Percentiles rank a stretch among this genome's conserved stretches.
Conservation (phyloP, 768 basidiomycete genomes). For the Amanita pallidorosea region DNA sequence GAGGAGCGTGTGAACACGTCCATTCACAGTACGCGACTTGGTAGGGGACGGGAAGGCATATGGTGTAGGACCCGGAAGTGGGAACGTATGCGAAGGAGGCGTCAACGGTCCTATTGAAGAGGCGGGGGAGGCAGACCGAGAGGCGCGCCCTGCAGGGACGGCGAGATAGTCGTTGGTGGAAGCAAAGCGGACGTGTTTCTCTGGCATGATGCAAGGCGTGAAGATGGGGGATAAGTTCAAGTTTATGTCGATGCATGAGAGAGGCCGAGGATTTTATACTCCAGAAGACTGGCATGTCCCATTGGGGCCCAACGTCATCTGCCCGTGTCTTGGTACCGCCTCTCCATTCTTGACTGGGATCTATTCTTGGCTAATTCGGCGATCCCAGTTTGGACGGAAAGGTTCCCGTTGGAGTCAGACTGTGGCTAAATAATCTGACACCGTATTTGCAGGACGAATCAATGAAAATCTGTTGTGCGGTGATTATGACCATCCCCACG, state of each 20-base stretch:
- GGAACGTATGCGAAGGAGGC: background rate
- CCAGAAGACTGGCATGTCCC: background rate
- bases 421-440: background rate
- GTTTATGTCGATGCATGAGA: background rate
- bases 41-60: background rate
- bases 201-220: background rate
- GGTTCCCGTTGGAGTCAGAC: background rate
- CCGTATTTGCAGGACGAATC: background rate
- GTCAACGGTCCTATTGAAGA: background rate
- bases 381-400: background rate
- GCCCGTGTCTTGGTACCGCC: background rate
- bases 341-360: background rate
- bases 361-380: background rate
- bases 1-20: constrained; percentile 18
- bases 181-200: background rate
- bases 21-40: background rate
- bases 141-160: background rate
- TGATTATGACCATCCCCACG: too few relatives aligned
- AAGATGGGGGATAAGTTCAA: background rate
- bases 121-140: background rate
- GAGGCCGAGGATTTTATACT: background rate
- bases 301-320: background rate
- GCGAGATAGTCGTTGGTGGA: background rate
- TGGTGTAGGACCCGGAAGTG: constrained; percentile 1
- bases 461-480: background rate